Evolutionary conservation across 768 basidiomycete species (phyloP).

Genomic region (Leccinum variicolor): DNA sequence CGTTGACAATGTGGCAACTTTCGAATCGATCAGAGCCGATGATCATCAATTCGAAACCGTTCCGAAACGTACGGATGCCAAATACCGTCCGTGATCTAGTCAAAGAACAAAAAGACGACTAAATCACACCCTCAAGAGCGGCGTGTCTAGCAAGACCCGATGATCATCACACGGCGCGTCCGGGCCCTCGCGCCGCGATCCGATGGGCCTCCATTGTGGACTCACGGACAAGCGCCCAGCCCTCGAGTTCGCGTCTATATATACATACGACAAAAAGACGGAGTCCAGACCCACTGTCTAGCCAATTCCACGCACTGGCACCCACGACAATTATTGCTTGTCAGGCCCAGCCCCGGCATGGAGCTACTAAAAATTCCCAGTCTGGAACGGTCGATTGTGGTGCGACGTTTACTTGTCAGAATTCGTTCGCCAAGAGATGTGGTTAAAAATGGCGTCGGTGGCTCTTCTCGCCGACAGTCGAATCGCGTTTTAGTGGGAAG

Average conservation of each 20-base stretch:
- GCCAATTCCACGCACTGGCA: not conserved
- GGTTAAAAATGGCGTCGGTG: not conserved
- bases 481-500: not conserved
- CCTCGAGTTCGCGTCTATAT: not conserved
- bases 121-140: not conserved
- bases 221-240: not conserved
- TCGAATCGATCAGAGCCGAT: not conserved
- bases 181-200: not conserved
- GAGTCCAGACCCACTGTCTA: not conserved
- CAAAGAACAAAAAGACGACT: not conserved
- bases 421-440: not conserved
- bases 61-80: not conserved
- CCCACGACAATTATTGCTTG: not conserved
- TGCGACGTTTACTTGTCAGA: not conserved
- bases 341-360: not conserved
- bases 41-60: not conserved
- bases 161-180: not conserved
- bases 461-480: not conserved
- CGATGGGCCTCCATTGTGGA: not conserved
- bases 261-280: not conserved
- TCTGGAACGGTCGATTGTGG: conserved; percentile 7
- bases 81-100: not conserved
- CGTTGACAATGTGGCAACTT: not conserved
- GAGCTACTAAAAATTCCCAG: not conserved
- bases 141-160: too few species aligned